A percentile compares a stretch with the other conserved stretches of the same genome.
phyloP scores from a whole-genome alignment of 208 protist genomes.

The Acanthamoeba culbertsoni region DNA sequence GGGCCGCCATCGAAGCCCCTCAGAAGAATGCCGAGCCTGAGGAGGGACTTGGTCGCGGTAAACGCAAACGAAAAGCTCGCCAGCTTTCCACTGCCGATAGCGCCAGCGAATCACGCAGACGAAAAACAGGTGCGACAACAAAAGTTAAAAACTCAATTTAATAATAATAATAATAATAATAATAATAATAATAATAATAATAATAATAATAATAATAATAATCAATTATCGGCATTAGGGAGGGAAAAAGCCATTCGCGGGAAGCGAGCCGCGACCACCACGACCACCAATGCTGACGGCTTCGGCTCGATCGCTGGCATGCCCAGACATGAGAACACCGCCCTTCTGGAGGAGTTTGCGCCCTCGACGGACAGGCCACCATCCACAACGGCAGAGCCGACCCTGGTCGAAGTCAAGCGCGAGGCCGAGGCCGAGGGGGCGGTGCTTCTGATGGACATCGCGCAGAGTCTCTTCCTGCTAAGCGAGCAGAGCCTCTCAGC shows the following conservation, averaged over 20 bases:
- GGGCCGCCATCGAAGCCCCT: not conserved
- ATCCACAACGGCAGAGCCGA: not conserved
- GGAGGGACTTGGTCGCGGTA: not conserved
- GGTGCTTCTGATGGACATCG: not conserved
- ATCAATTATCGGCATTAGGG: too few species aligned
- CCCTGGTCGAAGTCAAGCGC: not conserved
- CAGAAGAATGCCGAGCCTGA: not conserved
- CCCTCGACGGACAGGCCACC: too few species aligned
- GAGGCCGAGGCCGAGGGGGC: constrained; percentile 14
- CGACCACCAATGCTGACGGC: too few species aligned
- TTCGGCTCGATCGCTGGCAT: too few species aligned
- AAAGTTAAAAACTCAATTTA: too few species aligned
- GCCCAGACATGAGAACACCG: too few species aligned
- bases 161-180: too few species aligned
- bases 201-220: too few species aligned
- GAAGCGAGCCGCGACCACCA: too few species aligned
- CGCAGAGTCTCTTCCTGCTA: constrained; percentile 42
- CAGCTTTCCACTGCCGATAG: not conserved
- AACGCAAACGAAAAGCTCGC: not conserved
- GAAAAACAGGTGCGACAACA: not conserved
- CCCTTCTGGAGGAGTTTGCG: too few species aligned
- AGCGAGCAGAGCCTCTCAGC: not conserved
- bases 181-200: too few species aligned
- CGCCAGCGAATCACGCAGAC: not conserved
- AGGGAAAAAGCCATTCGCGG: too few species aligned